phyloP scores from a whole-genome alignment of 2,329 filamentous ascomycete species.

The Dactylellina leptospora region DNA sequence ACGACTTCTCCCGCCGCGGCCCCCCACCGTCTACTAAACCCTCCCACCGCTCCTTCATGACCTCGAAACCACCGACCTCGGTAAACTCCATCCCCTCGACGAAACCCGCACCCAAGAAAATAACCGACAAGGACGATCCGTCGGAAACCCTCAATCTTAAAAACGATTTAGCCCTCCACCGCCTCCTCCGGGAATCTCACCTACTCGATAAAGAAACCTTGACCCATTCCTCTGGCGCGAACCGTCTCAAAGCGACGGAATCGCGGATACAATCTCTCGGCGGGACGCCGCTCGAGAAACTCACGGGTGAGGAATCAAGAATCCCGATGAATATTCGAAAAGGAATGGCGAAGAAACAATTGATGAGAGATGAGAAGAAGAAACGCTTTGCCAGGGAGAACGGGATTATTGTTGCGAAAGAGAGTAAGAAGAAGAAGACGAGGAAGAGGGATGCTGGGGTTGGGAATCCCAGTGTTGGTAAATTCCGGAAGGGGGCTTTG shows the following conservation, averaged over 20 bases:
- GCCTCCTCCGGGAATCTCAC: conserved; percentile 89
- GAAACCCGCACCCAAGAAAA: not conserved
- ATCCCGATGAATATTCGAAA: conserved; percentile 90
- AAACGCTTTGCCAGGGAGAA: conserved; percentile 85
- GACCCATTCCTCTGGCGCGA: conserved; percentile 69
- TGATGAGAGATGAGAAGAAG: conserved; percentile 73
- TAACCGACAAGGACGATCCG: conserved; percentile 8
- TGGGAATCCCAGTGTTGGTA: conserved; percentile 76
- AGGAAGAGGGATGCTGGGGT: conserved; percentile 69
- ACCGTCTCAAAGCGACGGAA: conserved; percentile 82
- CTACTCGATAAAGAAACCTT: conserved; percentile 71
- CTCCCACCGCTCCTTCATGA: conserved; percentile 45
- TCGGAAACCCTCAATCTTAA: conserved; percentile 34
- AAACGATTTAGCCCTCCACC: conserved; percentile 83
- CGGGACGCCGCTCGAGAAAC: conserved; percentile 73
- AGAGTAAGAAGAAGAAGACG: conserved; percentile 63
- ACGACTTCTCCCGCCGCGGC: conserved; percentile 47
- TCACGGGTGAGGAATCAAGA: conserved; percentile 69
- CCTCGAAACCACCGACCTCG: conserved; percentile 30
- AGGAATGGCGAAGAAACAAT: conserved; percentile 78
- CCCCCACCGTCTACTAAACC: conserved; percentile 44
- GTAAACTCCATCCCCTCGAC: not conserved
- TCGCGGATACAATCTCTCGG: conserved; percentile 83
- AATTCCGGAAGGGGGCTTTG: conserved; percentile 79
- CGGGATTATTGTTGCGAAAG: conserved; percentile 81